Base-by-base conservation (phyloP, 306 rosid species). In the Dalbergia cultrata region DNA sequence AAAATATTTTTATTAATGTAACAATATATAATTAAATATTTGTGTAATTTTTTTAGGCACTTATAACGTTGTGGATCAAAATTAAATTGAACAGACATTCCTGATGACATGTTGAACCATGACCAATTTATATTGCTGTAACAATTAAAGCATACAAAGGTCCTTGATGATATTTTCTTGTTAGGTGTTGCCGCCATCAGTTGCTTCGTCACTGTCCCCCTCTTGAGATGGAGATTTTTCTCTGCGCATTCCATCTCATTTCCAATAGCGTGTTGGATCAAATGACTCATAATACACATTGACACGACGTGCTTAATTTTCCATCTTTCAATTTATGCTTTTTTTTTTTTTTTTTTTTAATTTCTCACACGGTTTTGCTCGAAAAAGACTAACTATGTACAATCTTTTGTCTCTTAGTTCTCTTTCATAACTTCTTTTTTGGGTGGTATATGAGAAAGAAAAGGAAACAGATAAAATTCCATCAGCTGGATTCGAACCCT, bases 201-300 rank as follows among this genome's bases (percentile, higher is more conserved):
- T 35, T 64, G 44, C 45, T 34, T 43, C 49, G n/a, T 64, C 54
- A 3, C 10, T 57, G 70, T 60, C 79, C 7, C 17, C 52, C 11
- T 76, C 21, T 6, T 41, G 11, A 26, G 47, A 8, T 8, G 8
- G 44, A 61, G 57, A 61, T 64, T 50, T 64, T 44, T 33, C 47
- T 58, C 58, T 5, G 33, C 74, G 9, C 54, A 17, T 76, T 53
- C 67, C 57, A 70, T 19, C 21, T 18, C 70, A n/a, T 79, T 22
- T 21, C 7, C 31, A 6, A 2, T 58, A 67, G 16, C 82, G 67
- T 13, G 71, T 59, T 69, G 63, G 41, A 44, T 5, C 18, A 9
- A 35, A 70, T 54, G 22, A 80, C 26, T 39, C 44, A 37, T 31
- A 57, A 18, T 56, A 13, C 63, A 43, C 33, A 43, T 16, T 60